Percentiles rank a stretch among this genome's conserved stretches.
Conservation (phyloP, 2,329 filamentous ascomycete genomes). For the Botrytis porri region DNA sequence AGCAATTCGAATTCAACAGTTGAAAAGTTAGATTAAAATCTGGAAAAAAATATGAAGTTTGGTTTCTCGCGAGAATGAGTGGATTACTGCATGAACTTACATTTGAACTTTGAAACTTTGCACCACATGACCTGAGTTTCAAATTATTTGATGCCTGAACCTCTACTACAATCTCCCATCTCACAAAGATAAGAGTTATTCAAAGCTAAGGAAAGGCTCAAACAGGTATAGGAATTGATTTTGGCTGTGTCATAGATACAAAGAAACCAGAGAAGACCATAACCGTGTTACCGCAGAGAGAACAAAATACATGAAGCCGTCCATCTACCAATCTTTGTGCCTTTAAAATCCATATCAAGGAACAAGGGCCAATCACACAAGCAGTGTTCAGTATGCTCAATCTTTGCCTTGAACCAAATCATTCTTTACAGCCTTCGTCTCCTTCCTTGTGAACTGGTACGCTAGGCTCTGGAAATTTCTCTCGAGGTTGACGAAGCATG, state of each 20-base stretch:
- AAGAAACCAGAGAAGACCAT: neutral
- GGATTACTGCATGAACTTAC: neutral
- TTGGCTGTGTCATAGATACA: neutral
- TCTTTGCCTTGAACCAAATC: no score
- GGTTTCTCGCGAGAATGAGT: neutral
- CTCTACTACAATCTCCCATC: neutral
- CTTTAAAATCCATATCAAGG: accelerated
- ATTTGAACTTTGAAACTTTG: no score
- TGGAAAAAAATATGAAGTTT: neutral
- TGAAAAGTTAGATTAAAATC: accelerated
- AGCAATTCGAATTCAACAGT: accelerated
- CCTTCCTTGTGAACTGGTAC: neutral
- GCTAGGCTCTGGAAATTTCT: neutral
- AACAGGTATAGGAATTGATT: accelerated
- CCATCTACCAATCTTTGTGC: neutral
- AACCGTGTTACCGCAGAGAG: neutral
- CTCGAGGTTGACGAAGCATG: neutral
- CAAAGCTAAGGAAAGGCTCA: accelerated
- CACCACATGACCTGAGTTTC: no score
- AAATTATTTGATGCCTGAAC: neutral
- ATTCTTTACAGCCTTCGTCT: neutral
- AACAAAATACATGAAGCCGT: neutral
- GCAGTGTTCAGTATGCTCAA: neutral
- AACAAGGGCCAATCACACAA: neutral
- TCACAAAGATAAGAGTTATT: no score